phyloP scores from a whole-genome alignment of 2,329 filamentous ascomycete genomes.

The Dactylonectria estremocensis region DNA sequence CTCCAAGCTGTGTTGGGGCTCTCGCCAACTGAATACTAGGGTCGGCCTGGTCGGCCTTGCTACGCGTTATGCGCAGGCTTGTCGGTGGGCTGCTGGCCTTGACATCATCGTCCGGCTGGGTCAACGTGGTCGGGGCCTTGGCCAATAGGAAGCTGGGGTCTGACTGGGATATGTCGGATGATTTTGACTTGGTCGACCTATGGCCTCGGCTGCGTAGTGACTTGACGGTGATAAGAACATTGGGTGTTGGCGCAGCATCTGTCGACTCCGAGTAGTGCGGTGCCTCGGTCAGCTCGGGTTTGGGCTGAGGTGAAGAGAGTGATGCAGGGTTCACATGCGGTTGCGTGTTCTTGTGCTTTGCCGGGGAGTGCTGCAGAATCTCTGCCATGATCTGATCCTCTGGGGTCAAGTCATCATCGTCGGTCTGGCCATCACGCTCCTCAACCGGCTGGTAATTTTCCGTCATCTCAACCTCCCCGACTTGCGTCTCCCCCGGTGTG shows the following conservation, averaged over 20 bases:
- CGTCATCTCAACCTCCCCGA: conserved; percentile 35
- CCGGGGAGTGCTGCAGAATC: conserved; percentile 48
- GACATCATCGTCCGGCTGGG: conserved; percentile 30
- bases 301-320: conserved; percentile 30
- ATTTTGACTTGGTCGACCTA: conserved; percentile 42
- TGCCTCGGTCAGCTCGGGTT: conserved; percentile 28
- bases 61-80: conserved; percentile 48
- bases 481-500: conserved; percentile 44
- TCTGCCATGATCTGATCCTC: conserved; percentile 51
- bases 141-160: conserved; percentile 53
- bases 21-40: conserved; percentile 45
- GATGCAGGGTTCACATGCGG: conserved; percentile 31
- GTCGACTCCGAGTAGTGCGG: conserved; percentile 28
- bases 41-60: conserved; percentile 43
- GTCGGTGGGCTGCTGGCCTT: conserved; percentile 37
- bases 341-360: conserved; percentile 20
- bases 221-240: conserved; percentile 49
- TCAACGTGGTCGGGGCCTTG: conserved; percentile 36
- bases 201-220: conserved; percentile 51
- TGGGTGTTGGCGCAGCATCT: conserved; percentile 37
- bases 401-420: conserved; percentile 44
- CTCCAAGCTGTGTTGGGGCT: conserved; percentile 36
- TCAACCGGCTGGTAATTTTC: conserved; percentile 29
- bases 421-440: conserved; percentile 27
- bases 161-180: conserved; percentile 39